Evolutionary conservation across 2,329 filamentous ascomycete genomes (phyloP), one percentile per base, ranked within the genome.

Genomic region (Sporothrix pallida): DNA sequence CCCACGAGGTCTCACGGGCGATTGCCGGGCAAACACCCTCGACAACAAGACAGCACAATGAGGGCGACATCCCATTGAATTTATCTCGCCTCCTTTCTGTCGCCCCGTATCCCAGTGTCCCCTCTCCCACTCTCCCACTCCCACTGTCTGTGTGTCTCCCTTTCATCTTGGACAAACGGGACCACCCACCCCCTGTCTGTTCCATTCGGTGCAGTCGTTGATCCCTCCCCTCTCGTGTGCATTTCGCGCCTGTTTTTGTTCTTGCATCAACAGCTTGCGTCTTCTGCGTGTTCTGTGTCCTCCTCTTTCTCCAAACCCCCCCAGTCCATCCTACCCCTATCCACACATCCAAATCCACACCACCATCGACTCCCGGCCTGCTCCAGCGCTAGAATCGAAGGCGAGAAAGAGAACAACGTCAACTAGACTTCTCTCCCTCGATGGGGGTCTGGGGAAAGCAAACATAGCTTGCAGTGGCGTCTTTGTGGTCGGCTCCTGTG

Each of bases 361-460:
- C 62, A 67, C 62, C 62, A 48, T 67, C 62, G 62, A 67, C 23
- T 67, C 44, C 10, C 62, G 42, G 44, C 31, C 7, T n/a, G 20
- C 13, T 26, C 62, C 62, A 67, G 62, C 65, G 65, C 65, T 54
- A 69, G 65, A 69, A 54, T 67, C 62, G 31, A 63, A 44, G 58
- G 17, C 58, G 58, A 63, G 26, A 23, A 31, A 37, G 20, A 13
- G 23, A 20, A 20, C 50, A 54, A 20, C 50, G 50, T 20, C 50
- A 17, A 20, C 50, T 17, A 54, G 50, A 54, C 50, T 54, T 17
- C 50, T 20, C 1, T 20, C 46, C 65, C 46, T 37, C 46, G 20
- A 17, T 52, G n/a, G 50, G 68, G 50, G 31, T 70, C 67, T 56
- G 67, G 67, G 67, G 67, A 58, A 70, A 54, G n/a, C 52, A 54